A percentile compares a stretch with the other conserved stretches of the same genome.
These are phyloP conservation scores for Pseudohyphozyma bogoriensis DNA, from an alignment of 768 basidiomycete species.

Conservation along the genomic window DNA sequence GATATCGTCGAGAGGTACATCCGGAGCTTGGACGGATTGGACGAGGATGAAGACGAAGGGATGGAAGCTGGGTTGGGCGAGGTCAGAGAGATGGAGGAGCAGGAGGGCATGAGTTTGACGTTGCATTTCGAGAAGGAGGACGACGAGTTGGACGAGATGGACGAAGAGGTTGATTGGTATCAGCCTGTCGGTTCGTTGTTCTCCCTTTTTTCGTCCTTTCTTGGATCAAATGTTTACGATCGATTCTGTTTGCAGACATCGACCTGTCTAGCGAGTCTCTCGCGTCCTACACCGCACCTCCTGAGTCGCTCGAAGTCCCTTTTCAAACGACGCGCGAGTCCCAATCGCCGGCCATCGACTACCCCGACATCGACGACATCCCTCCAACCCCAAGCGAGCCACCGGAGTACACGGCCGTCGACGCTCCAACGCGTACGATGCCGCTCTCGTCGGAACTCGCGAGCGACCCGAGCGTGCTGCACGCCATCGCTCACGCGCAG, in stretches of 20 bases:
- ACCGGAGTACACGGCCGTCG: neutral
- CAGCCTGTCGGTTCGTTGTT: conserved; percentile 10
- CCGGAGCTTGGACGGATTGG: no score
- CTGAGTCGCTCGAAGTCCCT: conserved; percentile 2
- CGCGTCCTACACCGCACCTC: neutral
- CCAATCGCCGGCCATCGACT: conserved; percentile 4
- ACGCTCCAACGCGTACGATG: conserved; percentile 1
- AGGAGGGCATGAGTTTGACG: conserved; percentile 12
- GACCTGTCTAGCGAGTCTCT: conserved; percentile 14
- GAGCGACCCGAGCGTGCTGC: neutral
- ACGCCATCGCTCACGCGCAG: conserved; percentile 12
- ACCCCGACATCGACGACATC: neutral
- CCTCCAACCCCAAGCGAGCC: conserved; percentile 4
- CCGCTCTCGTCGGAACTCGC: neutral
- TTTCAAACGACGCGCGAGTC: conserved; percentile 8
- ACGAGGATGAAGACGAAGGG: conserved; percentile 7
- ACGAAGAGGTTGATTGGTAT: conserved; percentile 19
- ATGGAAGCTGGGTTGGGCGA: neutral
- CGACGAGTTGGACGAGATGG: conserved; percentile 13
- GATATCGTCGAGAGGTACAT: conserved; percentile 5
- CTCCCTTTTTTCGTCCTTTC: neutral
- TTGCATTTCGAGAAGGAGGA: conserved; percentile 19
- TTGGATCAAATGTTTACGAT: no score
- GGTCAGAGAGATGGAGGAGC: conserved; percentile 15
- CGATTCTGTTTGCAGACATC: neutral